phyloP scores from a whole-genome alignment of 176 grass and related monocot species.

The Microstegium vimineum region DNA sequence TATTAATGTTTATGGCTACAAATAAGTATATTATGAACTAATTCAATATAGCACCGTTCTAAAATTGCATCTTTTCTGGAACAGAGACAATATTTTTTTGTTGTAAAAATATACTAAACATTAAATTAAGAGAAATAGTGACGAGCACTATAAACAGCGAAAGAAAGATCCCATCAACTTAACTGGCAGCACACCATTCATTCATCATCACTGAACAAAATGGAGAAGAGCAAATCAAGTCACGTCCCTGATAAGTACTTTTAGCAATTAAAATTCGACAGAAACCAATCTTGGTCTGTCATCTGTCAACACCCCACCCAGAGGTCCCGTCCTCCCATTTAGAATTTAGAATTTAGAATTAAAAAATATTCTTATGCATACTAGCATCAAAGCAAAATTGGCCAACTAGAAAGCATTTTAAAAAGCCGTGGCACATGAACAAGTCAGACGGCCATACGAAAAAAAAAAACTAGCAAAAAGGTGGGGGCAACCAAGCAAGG shows the following conservation, averaged over 20 bases:
- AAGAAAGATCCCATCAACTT: conserved; percentile 12
- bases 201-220: conserved; percentile 5
- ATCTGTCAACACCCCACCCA: not conserved
- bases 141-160: conserved; percentile 6
- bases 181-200: conserved; percentile 17
- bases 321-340: not conserved
- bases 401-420: not conserved
- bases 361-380: not conserved
- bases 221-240: conserved; percentile 24
- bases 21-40: too few relatives aligned
- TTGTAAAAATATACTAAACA: not conserved
- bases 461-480: not conserved
- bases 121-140: not conserved
- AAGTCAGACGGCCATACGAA: not conserved
- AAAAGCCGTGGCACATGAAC: not conserved
- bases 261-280: not conserved
- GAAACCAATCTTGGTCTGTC: not conserved
- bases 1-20: too few relatives aligned
- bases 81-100: not conserved
- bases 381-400: not conserved
- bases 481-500: not conserved
- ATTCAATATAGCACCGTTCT: too few relatives aligned
- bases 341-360: not conserved
- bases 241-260: not conserved
- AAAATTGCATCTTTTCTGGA: too few relatives aligned